Evolutionary conservation across 2,329 filamentous ascomycete genomes (phyloP), one percentile per base, ranked within the genome.

Genomic region (Phaeosphaeria sp.): DNA sequence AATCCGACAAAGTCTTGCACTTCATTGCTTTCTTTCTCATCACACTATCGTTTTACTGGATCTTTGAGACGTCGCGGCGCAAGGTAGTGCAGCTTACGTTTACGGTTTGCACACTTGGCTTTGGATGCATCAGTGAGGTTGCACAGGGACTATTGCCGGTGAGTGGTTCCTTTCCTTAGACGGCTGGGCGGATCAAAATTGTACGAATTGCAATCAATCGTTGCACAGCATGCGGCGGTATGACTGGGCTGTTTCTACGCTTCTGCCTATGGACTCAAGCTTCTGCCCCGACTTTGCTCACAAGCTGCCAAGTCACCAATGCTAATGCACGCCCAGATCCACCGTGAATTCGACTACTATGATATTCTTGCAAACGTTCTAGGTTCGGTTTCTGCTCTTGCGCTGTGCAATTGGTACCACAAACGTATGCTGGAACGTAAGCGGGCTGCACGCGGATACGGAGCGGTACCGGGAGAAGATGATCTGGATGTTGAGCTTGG

Each of bases 41-140:
- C 52, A 97, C 94, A 17, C 79, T 91, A 44, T 74, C 86, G 67
- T 98, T 98, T 84, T 99, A 99, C 86, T 99, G 95, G 93, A 91
- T 97, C 74, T 80, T 97, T 69, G 95, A 99, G 77, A 96, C 93
- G 52, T 90, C 89, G 62, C 91, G 95, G 62, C 89, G 94, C 51
- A 91, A 94, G 66, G 90, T 88, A 20, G 82, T 97, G 49, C 90
- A 99, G 78, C 81, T 97, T 64, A 96, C 93, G 15, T 81, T 97
- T 23, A 76, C 92, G 21, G 83, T 92, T 59, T 96, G 92, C 80
- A 96, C 93, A 6, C 79, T 90, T 43, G 80, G 81, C 77, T 83
- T 93, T 2, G 89, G 89, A 47, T 79, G 93, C 60, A 90, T 90
- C 50, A 92, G 89, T 63, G 91, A 94, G 75, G 84, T 94, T 64